Evolutionary conservation across 2,329 filamentous ascomycete species (phyloP), one percentile per base, ranked within the genome.

Genomic region (Ceratocystis harringtonii): DNA sequence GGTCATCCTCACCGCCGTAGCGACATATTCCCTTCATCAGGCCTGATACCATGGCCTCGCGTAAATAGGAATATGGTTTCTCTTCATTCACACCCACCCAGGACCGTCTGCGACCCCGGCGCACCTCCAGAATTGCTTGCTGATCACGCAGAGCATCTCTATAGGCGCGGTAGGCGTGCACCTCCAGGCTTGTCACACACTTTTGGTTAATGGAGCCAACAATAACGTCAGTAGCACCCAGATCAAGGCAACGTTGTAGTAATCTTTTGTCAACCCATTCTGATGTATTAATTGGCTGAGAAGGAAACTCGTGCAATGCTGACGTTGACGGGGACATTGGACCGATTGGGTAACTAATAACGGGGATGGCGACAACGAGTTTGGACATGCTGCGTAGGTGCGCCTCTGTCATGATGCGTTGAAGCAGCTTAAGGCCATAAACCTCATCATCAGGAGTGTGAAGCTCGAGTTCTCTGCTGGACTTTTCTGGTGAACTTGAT

Each of bases 11-110:
- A 76, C 76, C 77, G 77, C 76, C 77, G 50, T 80, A 83, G 69
- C 87, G 88, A 74, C 92, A 96, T 65, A 96, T 96, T 45, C 89
- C 85, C 71, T 86, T 87, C 89, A 96, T 94, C 66, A 96, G 80
- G 66, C 86, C 86, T 1, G 90, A 94, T 4, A 96, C 92, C 90
- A 96, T 96, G 62, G 89, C 89, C 76, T 96, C 92, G 68, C 92
- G 82, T 65, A 96, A 77, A 75, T 96, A 96, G 17, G 90, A 86
- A 76, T 91, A 96, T 1, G 91, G 90, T 73, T 92, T 88, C 70
- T 90, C 84, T 70, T 92, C 89, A 71, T 89, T 84, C 10, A 95
- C 82, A 30, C 92, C 91, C 52, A 96, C 90, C 92, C 92, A 96
- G 0, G 92, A 96, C 64, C 90, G 84, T 74, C 95, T 95, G 65